Evolutionary conservation across 495 filamentous ascomycete species (phyloP).

Genomic region (Hyaloscypha hepaticicola): DNA sequence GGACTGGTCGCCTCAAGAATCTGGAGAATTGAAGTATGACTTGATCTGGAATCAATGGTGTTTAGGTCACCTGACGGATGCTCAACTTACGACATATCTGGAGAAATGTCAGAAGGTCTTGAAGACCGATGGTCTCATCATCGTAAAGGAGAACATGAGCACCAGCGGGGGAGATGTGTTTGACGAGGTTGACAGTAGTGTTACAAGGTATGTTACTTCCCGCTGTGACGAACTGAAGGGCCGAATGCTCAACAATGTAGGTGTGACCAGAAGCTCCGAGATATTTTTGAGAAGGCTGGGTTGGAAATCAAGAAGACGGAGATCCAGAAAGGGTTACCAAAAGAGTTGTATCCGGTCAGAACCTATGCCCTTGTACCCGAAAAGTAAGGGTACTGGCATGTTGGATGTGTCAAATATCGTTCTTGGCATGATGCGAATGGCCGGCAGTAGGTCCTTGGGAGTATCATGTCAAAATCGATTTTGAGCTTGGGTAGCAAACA

Average conservation of each 20-base stretch:
- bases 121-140: slow-evolving; percentile 53
- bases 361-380: slow-evolving; percentile 59
- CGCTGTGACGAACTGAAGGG: not conserved
- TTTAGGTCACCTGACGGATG: slow-evolving; percentile 84
- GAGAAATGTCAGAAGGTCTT: slow-evolving; percentile 57
- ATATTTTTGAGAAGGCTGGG: slow-evolving; percentile 67
- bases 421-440: not conserved
- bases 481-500: not conserved
- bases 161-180: slow-evolving; percentile 65
- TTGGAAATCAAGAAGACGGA: slow-evolving; percentile 67
- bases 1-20: slow-evolving; percentile 51
- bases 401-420: not conserved
- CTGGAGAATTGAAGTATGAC: slow-evolving; percentile 52
- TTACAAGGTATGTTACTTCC: slow-evolving; percentile 51
- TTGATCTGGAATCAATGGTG: slow-evolving; percentile 87
- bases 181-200: slow-evolving; percentile 76
- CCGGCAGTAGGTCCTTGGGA: not conserved
- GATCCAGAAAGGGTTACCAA: slow-evolving; percentile 72
- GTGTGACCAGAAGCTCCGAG: slow-evolving; percentile 66
- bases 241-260: slow-evolving; percentile 34
- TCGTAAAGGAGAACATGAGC: slow-evolving; percentile 87
- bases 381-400: not conserved
- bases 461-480: not conserved
- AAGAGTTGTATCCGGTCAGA: slow-evolving; percentile 63
- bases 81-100: slow-evolving; percentile 67